Evolutionary conservation across 441 rosid genomes (phyloP).

Genomic region (Gossypium trilobum): DNA sequence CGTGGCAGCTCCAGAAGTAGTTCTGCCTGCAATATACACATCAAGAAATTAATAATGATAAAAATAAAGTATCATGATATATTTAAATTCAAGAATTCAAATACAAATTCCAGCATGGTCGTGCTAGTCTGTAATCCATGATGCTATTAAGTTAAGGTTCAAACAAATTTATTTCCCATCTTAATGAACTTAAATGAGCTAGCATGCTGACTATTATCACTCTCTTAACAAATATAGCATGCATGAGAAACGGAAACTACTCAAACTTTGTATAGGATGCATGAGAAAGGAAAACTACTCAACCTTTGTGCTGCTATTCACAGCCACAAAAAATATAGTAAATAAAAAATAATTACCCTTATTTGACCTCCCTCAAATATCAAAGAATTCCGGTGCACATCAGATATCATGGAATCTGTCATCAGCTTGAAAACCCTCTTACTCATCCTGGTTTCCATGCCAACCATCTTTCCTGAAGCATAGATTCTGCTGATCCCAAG

Average conservation of each 20-base stretch:
- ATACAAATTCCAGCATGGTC: neutral
- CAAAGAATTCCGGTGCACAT: constrained; percentile 58
- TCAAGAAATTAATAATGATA: neutral
- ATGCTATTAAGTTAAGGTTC: neutral
- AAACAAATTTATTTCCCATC: neutral
- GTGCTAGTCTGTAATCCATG: neutral
- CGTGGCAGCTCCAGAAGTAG: constrained; percentile 89
- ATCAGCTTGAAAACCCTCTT: constrained; percentile 75
- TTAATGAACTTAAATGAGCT: neutral
- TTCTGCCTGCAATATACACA: constrained; percentile 54
- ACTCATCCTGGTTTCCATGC: constrained; percentile 76
- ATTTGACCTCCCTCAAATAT: constrained; percentile 56
- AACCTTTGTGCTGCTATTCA: neutral
- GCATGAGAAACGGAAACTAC: too few relatives aligned
- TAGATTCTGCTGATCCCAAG: constrained; percentile 71
- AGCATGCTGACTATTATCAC: neutral
- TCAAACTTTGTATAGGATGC: too few relatives aligned
- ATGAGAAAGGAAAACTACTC: neutral
- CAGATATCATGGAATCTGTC: constrained; percentile 63
- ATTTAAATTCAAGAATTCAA: neutral
- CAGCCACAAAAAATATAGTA: neutral
- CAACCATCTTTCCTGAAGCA: constrained; percentile 80
- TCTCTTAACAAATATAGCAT: neutral
- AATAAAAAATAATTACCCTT: constrained; percentile 43
- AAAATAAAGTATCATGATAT: neutral